Conservation (phyloP, 139 green algal species). For the Chlorella sp. region DNA sequence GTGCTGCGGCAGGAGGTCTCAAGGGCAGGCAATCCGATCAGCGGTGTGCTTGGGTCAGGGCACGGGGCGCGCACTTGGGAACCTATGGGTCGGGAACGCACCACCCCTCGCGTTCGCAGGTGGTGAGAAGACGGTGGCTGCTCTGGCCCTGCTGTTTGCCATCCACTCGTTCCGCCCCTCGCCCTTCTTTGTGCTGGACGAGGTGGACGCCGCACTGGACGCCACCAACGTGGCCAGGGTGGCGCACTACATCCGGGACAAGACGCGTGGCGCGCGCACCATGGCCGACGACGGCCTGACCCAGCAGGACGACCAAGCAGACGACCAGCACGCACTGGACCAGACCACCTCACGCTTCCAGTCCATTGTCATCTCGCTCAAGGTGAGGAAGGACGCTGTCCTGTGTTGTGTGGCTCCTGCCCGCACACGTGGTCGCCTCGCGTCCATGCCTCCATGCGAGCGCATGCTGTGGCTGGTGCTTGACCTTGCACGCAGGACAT, state of each 20-base stretch:
- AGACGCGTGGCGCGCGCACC: slow-evolving; percentile 59
- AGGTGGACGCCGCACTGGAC: slow-evolving; percentile 90
- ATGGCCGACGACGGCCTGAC: too few relatives aligned
- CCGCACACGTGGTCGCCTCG: too few relatives aligned
- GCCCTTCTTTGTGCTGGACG: slow-evolving; percentile 98
- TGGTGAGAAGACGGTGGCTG: slow-evolving; percentile 88
- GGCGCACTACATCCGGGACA: slow-evolving; percentile 81
- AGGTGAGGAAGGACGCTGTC: slow-evolving; percentile 32
- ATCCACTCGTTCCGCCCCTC: slow-evolving; percentile 90
- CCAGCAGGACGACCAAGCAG: background rate
- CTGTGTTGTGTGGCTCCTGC: background rate
- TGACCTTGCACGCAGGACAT: slow-evolving; percentile 55
- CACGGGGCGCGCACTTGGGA: too few relatives aligned
- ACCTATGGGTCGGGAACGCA: too few relatives aligned
- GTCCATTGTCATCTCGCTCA: slow-evolving; percentile 91
- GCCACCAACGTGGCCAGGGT: slow-evolving; percentile 90
- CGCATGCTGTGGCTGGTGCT: too few relatives aligned
- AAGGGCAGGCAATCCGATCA: too few relatives aligned
- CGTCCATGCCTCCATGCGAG: too few relatives aligned
- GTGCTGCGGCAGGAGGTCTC: too few relatives aligned
- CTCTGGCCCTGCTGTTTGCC: slow-evolving; percentile 94
- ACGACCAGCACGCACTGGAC: background rate
- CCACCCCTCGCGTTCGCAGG: too few relatives aligned
- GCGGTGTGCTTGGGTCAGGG: too few relatives aligned
- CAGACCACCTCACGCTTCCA: slow-evolving; percentile 30